Evolutionary conservation across 2,329 filamentous ascomycete genomes (phyloP), one percentile per base, ranked within the genome.

Genomic region (Aspergillus oerlinghausenensis): DNA sequence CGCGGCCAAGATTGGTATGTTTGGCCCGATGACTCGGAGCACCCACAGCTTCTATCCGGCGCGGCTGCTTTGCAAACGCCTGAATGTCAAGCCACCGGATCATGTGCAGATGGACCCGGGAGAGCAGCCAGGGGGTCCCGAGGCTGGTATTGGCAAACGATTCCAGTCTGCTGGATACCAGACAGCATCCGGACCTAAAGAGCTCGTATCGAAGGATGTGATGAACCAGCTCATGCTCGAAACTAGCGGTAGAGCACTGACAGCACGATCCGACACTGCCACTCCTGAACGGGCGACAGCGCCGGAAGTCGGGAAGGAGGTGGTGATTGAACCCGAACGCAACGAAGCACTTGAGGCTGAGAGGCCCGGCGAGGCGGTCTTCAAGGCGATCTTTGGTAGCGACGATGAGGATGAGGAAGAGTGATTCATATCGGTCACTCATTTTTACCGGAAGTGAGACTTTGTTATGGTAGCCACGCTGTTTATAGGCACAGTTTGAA

Each of bases 371-470:
- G 90, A 92, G 50, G 89, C 89, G 47, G 87, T 97, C 0, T 92
- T 97, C 66, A 90, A 85, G 64, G 90, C 91, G n/a, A 92, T 97
- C 29, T 97, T 97, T 81, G 93, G 92, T 5, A 90, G 92, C 70
- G 89, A 89, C 67, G 88, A 88, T 62, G 88, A 90, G 64, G 88
- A 90, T 55, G 77, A 84, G 29, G 75, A 77, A 14, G 67, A 67
- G 26, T 55, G 9, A 62, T n/a, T 32, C 23, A n/a, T 48, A 23
- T 53, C 10, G 26, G 47, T 54, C 47, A 9, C 19, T 6, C 14
- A 3, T 29, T 50, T 32, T 43, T 43, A 4, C 40, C 8, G 10
- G 40, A 43, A 43, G 7, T 5, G 32, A 35, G 32, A 6, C 32
- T 35, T 4, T 14, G 5, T 6, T 14, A 35, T 17, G 29, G 4